These are phyloP conservation scores for Verbena officinalis DNA, from an alignment of 257 asterid genomes.

Conservation along the genomic window DNA sequence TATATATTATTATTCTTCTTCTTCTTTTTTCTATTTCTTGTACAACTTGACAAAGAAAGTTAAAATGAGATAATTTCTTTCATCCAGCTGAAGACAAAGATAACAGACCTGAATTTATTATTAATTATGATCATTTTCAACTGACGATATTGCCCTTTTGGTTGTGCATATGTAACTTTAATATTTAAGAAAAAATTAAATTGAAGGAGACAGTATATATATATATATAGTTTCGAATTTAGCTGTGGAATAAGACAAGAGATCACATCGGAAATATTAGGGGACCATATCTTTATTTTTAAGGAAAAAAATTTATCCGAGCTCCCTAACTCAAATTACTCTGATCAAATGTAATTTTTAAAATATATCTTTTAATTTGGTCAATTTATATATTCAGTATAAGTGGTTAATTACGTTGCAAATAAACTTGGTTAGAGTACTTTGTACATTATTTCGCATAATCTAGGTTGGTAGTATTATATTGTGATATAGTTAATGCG, in stretches of 20 bases:
- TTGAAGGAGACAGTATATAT: too few species aligned
- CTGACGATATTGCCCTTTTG: conserved; percentile 43
- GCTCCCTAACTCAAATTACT: too few species aligned
- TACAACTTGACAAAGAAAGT: conserved; percentile 47
- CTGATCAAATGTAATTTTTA: too few species aligned
- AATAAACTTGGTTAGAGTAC: too few species aligned
- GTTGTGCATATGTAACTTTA: conserved; percentile 22
- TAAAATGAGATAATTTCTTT: conserved; percentile 40
- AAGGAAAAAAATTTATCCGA: neutral
- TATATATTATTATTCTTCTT: conserved; percentile 13
- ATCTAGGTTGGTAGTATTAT: too few species aligned
- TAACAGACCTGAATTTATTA: conserved; percentile 48
- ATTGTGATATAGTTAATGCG: too few species aligned
- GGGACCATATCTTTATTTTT: conserved; percentile 5
- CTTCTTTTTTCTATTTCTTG: conserved; percentile 24
- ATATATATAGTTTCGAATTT: neutral
- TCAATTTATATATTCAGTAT: too few species aligned
- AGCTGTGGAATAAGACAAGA: conserved; percentile 6
- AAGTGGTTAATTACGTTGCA: too few species aligned
- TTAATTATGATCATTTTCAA: conserved; percentile 25
- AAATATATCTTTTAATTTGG: too few species aligned
- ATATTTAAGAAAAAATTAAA: conserved; percentile 8
- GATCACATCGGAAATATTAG: too few species aligned
- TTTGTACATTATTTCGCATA: too few species aligned
- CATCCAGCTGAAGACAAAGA: conserved; percentile 49